Conservation (phyloP, 768 basidiomycete genomes). For the Strobilomyces confusus region DNA sequence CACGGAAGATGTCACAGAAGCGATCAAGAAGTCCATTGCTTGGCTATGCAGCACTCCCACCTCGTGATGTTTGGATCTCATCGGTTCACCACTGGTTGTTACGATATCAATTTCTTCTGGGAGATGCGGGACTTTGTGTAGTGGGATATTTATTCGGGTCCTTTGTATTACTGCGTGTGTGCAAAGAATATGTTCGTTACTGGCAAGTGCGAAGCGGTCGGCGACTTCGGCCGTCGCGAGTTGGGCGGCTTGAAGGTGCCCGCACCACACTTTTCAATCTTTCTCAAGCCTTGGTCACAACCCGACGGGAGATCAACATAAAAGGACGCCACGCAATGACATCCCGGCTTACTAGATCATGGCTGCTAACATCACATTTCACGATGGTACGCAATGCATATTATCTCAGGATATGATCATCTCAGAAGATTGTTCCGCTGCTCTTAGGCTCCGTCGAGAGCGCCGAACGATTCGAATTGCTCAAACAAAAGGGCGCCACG, state of each 20-base stretch:
- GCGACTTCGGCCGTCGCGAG: constrained; percentile 9
- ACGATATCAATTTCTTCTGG: constrained; percentile 17
- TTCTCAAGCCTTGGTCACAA: constrained; percentile 12
- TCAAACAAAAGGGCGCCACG: constrained; percentile 83
- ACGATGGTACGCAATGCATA: constrained; percentile 46
- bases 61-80: constrained; percentile 9
- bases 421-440: neutral
- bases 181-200: neutral
- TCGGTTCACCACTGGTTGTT: neutral
- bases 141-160: constrained; percentile 8
- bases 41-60: constrained; percentile 45
- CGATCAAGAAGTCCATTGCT: constrained; percentile 55
- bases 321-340: constrained; percentile 1
- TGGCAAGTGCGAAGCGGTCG: neutral
- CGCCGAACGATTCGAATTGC: constrained; percentile 60
- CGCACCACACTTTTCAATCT: neutral
- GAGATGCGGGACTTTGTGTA: constrained; percentile 22
- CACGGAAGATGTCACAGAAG: constrained; percentile 64
- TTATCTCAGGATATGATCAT: neutral
- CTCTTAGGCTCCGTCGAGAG: constrained; percentile 63
- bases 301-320: constrained; percentile 2
- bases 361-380: constrained; percentile 61
- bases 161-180: constrained; percentile 3
- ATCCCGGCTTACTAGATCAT: constrained; percentile 14
- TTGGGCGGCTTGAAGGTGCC: neutral